Percentiles rank a stretch among this genome's conserved stretches.
These are phyloP conservation scores for Coemansia reversa DNA, from an alignment of 192 early-diverging fungal genomes.

Conservation along the genomic window DNA sequence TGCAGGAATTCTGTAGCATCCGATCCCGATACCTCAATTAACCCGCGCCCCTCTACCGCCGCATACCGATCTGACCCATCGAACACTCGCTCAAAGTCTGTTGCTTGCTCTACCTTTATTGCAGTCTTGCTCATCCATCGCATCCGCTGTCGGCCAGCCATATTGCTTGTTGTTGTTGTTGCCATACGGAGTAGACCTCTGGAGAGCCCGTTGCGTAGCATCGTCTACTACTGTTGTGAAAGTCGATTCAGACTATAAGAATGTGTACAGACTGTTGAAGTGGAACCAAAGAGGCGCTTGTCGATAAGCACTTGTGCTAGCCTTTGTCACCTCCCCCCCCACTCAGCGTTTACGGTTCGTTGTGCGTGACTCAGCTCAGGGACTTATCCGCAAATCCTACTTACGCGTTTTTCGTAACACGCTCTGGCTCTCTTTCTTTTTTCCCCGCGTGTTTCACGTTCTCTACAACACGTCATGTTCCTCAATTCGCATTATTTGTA, in stretches of 20 bases:
- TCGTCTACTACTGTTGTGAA: background rate
- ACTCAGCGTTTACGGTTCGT: background rate
- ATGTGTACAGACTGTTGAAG: background rate
- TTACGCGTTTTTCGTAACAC: background rate
- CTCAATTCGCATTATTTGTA: background rate
- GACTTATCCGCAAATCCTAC: background rate
- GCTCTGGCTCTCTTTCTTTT: background rate
- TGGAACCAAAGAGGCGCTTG: background rate
- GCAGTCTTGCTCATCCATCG: background rate
- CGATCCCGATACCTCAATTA: conserved; percentile 66
- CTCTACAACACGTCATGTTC: background rate
- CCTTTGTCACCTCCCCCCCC: background rate
- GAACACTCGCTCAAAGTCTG: conserved; percentile 26
- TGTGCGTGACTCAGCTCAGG: background rate
- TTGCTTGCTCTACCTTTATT: conserved; percentile 12
- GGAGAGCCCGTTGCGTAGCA: background rate
- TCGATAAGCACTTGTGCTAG: background rate
- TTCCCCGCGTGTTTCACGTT: background rate
- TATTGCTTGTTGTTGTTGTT: background rate
- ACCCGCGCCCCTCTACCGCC: conserved; percentile 56
- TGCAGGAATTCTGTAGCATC: conserved; percentile 87
- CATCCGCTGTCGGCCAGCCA: background rate
- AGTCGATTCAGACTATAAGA: background rate
- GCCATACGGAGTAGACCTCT: background rate
- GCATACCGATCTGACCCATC: conserved; percentile 50